A percentile compares a stretch with the other conserved stretches of the same genome.
Conservation (phyloP, 345 rosid species). For the Salix viminalis region DNA sequence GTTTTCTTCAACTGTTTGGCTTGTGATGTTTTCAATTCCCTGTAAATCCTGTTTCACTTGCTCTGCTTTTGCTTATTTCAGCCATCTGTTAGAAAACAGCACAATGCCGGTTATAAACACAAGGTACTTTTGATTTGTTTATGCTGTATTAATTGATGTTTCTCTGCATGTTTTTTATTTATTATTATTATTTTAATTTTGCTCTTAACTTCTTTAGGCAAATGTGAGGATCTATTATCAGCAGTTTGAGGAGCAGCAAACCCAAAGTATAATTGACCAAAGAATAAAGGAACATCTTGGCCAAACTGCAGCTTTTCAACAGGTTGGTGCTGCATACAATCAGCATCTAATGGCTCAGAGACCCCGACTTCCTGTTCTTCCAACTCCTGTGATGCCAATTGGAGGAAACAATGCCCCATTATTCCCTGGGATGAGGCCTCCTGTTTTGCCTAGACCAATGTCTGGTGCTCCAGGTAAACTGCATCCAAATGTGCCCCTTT, state of each 20-base stretch:
- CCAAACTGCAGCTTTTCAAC: constrained; percentile 78
- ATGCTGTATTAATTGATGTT: neutral
- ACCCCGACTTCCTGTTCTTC: constrained; percentile 77
- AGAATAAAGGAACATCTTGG: constrained; percentile 94
- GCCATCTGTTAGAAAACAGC: constrained; percentile 99
- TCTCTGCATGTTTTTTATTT: neutral
- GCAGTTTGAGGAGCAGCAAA: constrained; percentile 98
- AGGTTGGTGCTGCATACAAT: constrained; percentile 86
- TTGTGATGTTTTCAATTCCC: no score
- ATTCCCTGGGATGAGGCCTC: constrained; percentile 75
- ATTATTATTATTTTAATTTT: neutral
- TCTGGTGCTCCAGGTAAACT: constrained; percentile 52
- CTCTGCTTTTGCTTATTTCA: constrained; percentile 25
- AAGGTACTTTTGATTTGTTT: constrained; percentile 46
- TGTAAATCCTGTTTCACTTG: neutral
- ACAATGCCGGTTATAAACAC: constrained; percentile 98
- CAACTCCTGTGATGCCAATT: constrained; percentile 54
- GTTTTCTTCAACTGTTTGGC: no score
- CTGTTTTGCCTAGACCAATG: constrained; percentile 73
- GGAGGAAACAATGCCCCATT: constrained; percentile 40
- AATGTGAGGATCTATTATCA: constrained; percentile 89
- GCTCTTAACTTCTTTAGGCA: constrained; percentile 43
- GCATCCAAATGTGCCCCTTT: neutral
- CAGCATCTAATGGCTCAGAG: constrained; percentile 75
- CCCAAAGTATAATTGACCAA: constrained; percentile 92